Base-by-base conservation (phyloP, 352 stramenopile genomes). In the Phytophthora crassamura region DNA sequence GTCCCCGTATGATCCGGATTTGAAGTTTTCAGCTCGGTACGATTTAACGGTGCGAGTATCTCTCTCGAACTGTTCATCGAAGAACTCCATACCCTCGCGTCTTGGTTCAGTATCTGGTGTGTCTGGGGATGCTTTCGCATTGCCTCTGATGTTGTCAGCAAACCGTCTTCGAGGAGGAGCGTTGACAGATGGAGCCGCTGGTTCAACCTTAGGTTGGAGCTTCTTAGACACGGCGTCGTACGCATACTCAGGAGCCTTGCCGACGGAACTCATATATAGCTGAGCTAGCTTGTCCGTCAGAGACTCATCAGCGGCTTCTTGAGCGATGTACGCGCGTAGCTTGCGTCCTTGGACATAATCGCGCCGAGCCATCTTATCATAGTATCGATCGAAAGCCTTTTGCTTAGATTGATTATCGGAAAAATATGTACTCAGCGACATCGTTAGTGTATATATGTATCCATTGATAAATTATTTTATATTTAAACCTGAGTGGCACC, bases 321-420 rank as follows among this genome's bases (percentile, higher is more conserved):
- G 25, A 41, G 59, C 20, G 41, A 73, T 73, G 0, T 68, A 33
- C 22, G 42, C 54, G n/a, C 54, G 42, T 2, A 73, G 39, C 47
- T 68, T 65, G 0, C 25, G 22, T 12, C 58, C 39, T 55, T 73
- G 65, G n/a, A 65, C 47, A 39, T 62, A 73, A 48, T 73, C 51
- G 36, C 65, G 57, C 0, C 40, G 38, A 4, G 58, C 57, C 36
- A 56, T 68, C n/a, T 35, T 18, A 65, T 68, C 62, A 22, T 68
- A 73, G 34, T 59, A 73, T 7, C 52, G 51, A 54, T 73, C 65
- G 45, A 57, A 72, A 9, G 41, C 51, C 18, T 72, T 72, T 64
- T 64, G 57, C 41, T 71, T 71, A 4, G 47, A 58, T 41, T 71
- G 48, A 39, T 71, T 71, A 47, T 71, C 63, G 3, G 10, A 30